A percentile compares a stretch with the other conserved stretches of the same genome.
Conservation (phyloP, 108 stramenopile species). For the Chaetoceros tenuissimus region DNA sequence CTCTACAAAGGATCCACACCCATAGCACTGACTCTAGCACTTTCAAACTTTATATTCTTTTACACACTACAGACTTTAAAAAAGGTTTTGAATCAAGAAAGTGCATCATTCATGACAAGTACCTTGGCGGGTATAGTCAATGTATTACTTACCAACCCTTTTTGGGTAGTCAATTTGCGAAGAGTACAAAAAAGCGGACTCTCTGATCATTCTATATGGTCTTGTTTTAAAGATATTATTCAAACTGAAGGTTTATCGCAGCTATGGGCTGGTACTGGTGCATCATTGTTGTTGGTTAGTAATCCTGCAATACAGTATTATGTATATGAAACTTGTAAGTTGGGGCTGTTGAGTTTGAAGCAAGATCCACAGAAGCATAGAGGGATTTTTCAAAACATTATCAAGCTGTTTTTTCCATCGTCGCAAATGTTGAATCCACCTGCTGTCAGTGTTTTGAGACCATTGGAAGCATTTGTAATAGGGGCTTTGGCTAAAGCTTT, state of each 20-base stretch:
- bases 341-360: constrained; percentile 9
- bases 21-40: constrained; percentile 49
- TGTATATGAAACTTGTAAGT: constrained; percentile 77
- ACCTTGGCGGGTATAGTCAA: constrained; percentile 64
- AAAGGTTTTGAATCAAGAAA: constrained; percentile 14
- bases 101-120: constrained; percentile 36
- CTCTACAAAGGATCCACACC: constrained; percentile 65
- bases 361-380: not conserved
- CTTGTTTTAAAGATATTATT: constrained; percentile 16
- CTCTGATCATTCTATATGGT: no score
- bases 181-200: constrained; percentile 31
- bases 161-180: constrained; percentile 76
- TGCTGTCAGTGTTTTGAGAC: constrained; percentile 29
- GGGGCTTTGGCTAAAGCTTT: constrained; percentile 85
- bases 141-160: constrained; percentile 71
- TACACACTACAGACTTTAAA: constrained; percentile 45
- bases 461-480: constrained; percentile 72
- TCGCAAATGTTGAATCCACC: not conserved
- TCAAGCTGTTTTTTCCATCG: constrained; percentile 5
- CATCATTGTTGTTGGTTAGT: constrained; percentile 85
- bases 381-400: not conserved
- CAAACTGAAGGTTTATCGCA: constrained; percentile 29
- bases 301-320: constrained; percentile 93
- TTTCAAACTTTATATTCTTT: constrained; percentile 69
- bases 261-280: constrained; percentile 64